Conservation (phyloP, 2,329 filamentous ascomycete species). For the Lachnellula subtilissima region DNA sequence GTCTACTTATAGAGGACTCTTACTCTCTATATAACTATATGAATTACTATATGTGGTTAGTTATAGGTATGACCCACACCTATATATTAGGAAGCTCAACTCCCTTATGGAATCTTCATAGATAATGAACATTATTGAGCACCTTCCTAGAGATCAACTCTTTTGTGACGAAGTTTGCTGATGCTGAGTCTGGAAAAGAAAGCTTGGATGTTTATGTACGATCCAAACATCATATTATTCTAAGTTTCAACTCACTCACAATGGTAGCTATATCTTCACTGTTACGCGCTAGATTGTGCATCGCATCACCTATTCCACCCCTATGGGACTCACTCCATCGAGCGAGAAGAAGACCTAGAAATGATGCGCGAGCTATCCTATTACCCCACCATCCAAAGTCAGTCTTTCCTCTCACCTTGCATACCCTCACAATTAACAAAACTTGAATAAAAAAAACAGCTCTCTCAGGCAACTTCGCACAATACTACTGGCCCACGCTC, state of each 20-base stretch:
- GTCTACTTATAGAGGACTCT: no score
- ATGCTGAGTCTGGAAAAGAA: constrained; percentile 36
- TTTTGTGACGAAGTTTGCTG: constrained; percentile 50
- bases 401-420: background rate
- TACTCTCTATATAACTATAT: no score
- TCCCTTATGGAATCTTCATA: no score
- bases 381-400: constrained; percentile 63
- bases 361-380: constrained; percentile 67
- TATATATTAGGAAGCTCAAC: no score
- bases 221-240: no score
- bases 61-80: no score
- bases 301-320: constrained; percentile 68
- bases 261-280: constrained; percentile 43
- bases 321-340: constrained; percentile 56
- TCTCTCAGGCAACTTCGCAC: constrained; percentile 40
- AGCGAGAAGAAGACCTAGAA: constrained; percentile 49
- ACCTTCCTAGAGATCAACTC: no score
- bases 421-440: background rate
- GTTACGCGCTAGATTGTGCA: constrained; percentile 65
- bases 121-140: no score
- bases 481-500: constrained; percentile 84
- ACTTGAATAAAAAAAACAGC: background rate
- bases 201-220: constrained; percentile 58
- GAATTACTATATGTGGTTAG: no score
- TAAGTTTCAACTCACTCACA: background rate